These are phyloP conservation scores for Phtheirospermum japonicum DNA, from an alignment of 257 asterid genomes.

Conservation along the genomic window DNA sequence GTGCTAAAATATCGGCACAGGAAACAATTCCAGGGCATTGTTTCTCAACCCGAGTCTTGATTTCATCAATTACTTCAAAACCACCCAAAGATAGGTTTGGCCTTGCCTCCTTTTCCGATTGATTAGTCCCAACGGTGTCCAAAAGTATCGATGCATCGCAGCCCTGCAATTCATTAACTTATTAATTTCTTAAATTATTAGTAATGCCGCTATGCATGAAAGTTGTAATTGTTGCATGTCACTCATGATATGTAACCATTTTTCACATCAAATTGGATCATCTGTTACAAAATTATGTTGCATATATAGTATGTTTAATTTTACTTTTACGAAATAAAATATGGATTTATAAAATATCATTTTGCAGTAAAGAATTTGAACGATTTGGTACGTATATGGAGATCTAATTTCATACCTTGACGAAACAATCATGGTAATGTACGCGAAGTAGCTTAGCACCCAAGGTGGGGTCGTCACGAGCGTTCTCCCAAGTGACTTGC, in stretches of 20 bases:
- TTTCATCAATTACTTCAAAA: slow-evolving; percentile 45
- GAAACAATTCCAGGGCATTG: slow-evolving; percentile 44
- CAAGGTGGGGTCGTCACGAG: slow-evolving; percentile 27
- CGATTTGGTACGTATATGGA: too few relatives aligned
- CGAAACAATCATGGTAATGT: slow-evolving; percentile 58
- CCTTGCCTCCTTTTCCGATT: slow-evolving; percentile 45
- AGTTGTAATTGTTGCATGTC: too few relatives aligned
- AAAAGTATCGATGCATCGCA: slow-evolving; percentile 52
- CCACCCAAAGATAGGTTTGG: slow-evolving; percentile 46
- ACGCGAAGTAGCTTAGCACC: slow-evolving; percentile 44
- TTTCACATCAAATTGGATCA: too few relatives aligned
- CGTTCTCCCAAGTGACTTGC: slow-evolving; percentile 29
- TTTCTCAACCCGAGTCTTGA: slow-evolving; percentile 38
- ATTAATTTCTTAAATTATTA: too few relatives aligned
- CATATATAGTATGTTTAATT: too few relatives aligned
- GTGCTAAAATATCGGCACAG: slow-evolving; percentile 55
- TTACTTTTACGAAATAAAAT: too few relatives aligned
- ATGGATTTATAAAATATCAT: too few relatives aligned
- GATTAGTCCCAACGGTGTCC: slow-evolving; percentile 38
- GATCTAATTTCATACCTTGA: too few relatives aligned
- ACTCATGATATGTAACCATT: too few relatives aligned
- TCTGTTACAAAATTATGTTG: too few relatives aligned
- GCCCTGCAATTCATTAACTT: slow-evolving; percentile 33
- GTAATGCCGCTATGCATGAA: too few relatives aligned
- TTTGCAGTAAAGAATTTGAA: too few relatives aligned